Conservation (phyloP, 306 rosid species). For the Cicer pinnatifidum region DNA sequence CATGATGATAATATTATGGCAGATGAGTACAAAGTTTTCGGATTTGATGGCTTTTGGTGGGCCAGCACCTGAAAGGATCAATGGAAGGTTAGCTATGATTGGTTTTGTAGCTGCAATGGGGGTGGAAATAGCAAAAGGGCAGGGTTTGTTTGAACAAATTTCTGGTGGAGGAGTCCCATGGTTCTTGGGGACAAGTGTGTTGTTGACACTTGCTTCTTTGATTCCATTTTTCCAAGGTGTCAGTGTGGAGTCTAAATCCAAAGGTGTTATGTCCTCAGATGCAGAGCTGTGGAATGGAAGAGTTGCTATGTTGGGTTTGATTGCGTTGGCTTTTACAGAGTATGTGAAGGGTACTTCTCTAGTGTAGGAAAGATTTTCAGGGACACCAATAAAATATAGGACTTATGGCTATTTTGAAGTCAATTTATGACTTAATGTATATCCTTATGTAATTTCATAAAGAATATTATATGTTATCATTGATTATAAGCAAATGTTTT, state of each 20-base stretch:
- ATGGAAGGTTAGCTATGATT: slow-evolving; percentile 87
- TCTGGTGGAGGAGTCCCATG: slow-evolving; percentile 68
- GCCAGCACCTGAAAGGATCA: slow-evolving; percentile 91
- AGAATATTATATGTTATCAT: not conserved
- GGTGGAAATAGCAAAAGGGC: slow-evolving; percentile 65
- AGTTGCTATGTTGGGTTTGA: slow-evolving; percentile 81
- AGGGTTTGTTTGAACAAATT: slow-evolving; percentile 67
- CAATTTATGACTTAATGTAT: not conserved
- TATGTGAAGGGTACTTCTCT: slow-evolving; percentile 73
- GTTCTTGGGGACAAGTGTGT: slow-evolving; percentile 66
- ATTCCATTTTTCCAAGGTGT: slow-evolving; percentile 74
- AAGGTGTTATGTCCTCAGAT: slow-evolving; percentile 62
- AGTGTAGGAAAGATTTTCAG: slow-evolving; percentile 31
- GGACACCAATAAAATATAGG: not conserved
- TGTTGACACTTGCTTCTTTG: slow-evolving; percentile 68
- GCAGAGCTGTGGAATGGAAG: slow-evolving; percentile 90
- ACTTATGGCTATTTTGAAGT: not conserved
- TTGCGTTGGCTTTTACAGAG: slow-evolving; percentile 76
- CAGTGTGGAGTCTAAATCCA: slow-evolving; percentile 69
- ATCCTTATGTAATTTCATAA: not conserved
- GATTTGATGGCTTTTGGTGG: slow-evolving; percentile 78
- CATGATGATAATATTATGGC: not conserved
- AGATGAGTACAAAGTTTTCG: slow-evolving; percentile 61
- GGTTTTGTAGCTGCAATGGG: slow-evolving; percentile 83
- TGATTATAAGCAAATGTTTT: not conserved